phyloP scores from a whole-genome alignment of 306 rosid genomes.

The Coriaria nepalensis region DNA sequence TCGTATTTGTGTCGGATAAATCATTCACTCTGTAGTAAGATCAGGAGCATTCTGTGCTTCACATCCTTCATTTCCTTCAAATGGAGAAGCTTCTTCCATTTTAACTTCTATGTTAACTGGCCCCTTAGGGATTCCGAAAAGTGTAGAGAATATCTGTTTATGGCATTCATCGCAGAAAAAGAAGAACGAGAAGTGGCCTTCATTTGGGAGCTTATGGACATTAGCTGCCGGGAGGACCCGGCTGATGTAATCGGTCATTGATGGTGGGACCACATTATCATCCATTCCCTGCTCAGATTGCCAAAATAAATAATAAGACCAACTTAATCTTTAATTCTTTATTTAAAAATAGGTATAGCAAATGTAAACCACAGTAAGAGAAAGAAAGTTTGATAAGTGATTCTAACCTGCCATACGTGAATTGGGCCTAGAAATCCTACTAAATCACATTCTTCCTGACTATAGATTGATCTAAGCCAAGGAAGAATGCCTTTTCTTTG shows the following conservation, averaged over 20 bases:
- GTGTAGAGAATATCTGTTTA: conserved; percentile 47
- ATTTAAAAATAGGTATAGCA: not conserved
- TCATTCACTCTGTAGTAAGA: conserved; percentile 18
- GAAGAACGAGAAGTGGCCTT: conserved; percentile 83
- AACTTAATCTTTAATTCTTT: no score
- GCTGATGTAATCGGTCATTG: conserved; percentile 47
- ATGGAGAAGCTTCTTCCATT: conserved; percentile 12
- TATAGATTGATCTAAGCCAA: conserved; percentile 71
- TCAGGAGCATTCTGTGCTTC: conserved; percentile 13
- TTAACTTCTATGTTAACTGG: conserved; percentile 27
- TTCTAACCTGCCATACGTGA: conserved; percentile 88
- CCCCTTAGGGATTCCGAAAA: conserved; percentile 73
- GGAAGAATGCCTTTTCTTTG: conserved; percentile 52
- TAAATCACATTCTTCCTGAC: conserved; percentile 67
- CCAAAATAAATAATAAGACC: conserved; percentile 2
- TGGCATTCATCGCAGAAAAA: conserved; percentile 81
- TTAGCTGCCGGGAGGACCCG: conserved; percentile 63
- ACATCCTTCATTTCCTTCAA: conserved; percentile 22
- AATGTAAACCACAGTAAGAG: no score
- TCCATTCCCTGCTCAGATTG: conserved; percentile 64
- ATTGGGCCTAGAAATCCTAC: conserved; percentile 76
- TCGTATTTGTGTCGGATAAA: not conserved
- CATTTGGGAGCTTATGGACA: conserved; percentile 70
- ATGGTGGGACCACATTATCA: conserved; percentile 65
- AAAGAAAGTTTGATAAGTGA: no score